Base-by-base conservation (phyloP, 2,329 filamentous ascomycete genomes). In the Xylaria arbuscula region DNA sequence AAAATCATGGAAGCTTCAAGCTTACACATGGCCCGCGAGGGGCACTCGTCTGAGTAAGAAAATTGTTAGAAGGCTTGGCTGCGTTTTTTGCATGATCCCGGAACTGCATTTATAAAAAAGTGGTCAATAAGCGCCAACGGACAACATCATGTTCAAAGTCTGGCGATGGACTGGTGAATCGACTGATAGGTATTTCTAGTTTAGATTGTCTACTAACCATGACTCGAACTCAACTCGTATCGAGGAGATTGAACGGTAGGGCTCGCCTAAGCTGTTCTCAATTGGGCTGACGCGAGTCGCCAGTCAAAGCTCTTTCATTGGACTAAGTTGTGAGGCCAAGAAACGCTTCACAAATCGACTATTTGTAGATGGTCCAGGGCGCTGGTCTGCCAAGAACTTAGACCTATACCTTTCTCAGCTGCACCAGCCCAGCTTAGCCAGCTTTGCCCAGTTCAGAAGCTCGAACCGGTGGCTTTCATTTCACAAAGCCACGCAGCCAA, bases 211-310 rank as follows among this genome's bases (percentile, higher is more conserved):
- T 32, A 10, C 17, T 17, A 17, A 19, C 38, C 55, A 40, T 62
- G 62, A 66, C 57, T 68, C 51, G 24, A 60, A 32, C 17, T 32
- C 45, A 59, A 66, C 62, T 70, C 68, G 66, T 70, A 70, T 70
- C n/a, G 11, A 62, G 38, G 66, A 70, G 66, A 70, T 70, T 70
- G 66, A 51, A 56, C 38, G 62, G 4, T 28, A 57, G 50, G 42
- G 28, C 64, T 60, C 40, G n/a, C 17, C 40, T 4, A 45, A 45
- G 40, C 40, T 45, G 17, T 17, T 51, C 13, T 51, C 3, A 36
- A 59, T 56, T 62, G 54, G 22, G 62, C 64, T 40, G 54, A 61
- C 48, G 40, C 42, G 58, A 57, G 28, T 64, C 60, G 58, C 56
- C 60, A 54, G 24, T 60, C 6, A 38, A 15, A 19, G 48, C n/a